Conservation (phyloP, 2,329 filamentous ascomycete species). For the Neobulgaria alba region DNA sequence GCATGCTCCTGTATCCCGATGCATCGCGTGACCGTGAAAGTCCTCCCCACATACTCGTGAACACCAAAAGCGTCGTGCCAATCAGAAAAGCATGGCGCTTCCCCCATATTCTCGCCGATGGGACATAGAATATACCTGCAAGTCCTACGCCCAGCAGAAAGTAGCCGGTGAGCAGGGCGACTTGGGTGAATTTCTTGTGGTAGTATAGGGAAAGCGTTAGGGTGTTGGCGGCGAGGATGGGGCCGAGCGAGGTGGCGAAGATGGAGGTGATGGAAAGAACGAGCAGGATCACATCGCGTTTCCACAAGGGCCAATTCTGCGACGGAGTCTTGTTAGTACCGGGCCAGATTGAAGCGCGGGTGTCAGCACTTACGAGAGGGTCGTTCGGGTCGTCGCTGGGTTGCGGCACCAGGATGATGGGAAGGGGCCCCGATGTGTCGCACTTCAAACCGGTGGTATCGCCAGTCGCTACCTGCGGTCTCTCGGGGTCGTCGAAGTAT, state of each 20-base stretch:
- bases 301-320: slow-evolving; percentile 79
- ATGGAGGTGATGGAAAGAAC: slow-evolving; percentile 73
- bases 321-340: background rate
- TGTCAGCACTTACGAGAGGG: slow-evolving; percentile 49
- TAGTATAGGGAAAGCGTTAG: slow-evolving; percentile 66
- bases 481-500: slow-evolving; percentile 52
- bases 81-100: slow-evolving; percentile 83
- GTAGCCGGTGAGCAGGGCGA: slow-evolving; percentile 79
- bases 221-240: slow-evolving; percentile 83
- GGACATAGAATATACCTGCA: slow-evolving; percentile 67
- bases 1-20: slow-evolving; percentile 57
- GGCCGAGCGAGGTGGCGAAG: slow-evolving; percentile 74
- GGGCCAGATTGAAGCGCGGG: too few species aligned
- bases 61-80: slow-evolving; percentile 64
- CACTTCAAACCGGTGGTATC: slow-evolving; percentile 54
- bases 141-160: slow-evolving; percentile 71
- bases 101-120: slow-evolving; percentile 82
- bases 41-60: slow-evolving; percentile 68
- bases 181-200: slow-evolving; percentile 56
- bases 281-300: slow-evolving; percentile 70
- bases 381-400: slow-evolving; percentile 88
- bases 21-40: slow-evolving; percentile 35
- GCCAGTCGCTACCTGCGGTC: slow-evolving; percentile 34
- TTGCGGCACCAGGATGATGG: slow-evolving; percentile 81
- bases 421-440: slow-evolving; percentile 55